Evolutionary conservation across 192 early-diverging fungal species (phyloP).

Genomic region (Ambispora gerdemannii): DNA sequence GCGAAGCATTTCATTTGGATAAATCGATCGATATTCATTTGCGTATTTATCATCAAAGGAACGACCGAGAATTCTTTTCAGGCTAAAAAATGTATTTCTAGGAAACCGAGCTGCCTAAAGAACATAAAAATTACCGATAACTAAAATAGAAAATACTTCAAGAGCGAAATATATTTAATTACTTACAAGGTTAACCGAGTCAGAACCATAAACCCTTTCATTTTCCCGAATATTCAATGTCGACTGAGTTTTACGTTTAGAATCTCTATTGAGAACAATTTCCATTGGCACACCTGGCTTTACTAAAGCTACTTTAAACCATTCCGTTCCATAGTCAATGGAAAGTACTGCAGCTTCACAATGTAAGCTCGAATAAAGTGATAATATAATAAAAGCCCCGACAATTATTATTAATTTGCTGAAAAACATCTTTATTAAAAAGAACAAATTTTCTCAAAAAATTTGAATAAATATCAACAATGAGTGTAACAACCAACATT

Average conservation of each 20-base stretch:
- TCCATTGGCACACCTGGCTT: conserved; percentile 88
- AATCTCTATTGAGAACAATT: conserved; percentile 93
- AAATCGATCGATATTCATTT: conserved; percentile 72
- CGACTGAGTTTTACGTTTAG: conserved; percentile 90
- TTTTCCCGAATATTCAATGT: conserved; percentile 75
- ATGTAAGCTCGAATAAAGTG: no score
- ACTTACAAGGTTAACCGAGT: conserved; percentile 73
- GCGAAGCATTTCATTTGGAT: conserved; percentile 72
- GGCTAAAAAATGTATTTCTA: conserved; percentile 71
- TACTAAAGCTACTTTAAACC: conserved; percentile 94
- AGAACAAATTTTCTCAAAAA: no score
- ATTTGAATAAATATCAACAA: no score
- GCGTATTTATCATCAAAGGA: conserved; percentile 65
- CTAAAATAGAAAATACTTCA: background rate
- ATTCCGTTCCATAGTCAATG: conserved; percentile 96
- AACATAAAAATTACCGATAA: background rate
- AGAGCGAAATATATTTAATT: background rate
- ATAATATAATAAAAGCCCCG: no score
- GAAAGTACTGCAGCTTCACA: conserved; percentile 77
- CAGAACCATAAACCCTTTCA: conserved; percentile 84
- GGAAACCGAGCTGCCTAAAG: conserved; percentile 77
- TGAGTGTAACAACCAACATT: no score
- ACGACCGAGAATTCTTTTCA: conserved; percentile 85
- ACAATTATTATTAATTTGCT: no score
- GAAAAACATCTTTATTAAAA: no score